Conservation (phyloP, 2,329 filamentous ascomycete genomes). For the Karstenula rhodostoma region DNA sequence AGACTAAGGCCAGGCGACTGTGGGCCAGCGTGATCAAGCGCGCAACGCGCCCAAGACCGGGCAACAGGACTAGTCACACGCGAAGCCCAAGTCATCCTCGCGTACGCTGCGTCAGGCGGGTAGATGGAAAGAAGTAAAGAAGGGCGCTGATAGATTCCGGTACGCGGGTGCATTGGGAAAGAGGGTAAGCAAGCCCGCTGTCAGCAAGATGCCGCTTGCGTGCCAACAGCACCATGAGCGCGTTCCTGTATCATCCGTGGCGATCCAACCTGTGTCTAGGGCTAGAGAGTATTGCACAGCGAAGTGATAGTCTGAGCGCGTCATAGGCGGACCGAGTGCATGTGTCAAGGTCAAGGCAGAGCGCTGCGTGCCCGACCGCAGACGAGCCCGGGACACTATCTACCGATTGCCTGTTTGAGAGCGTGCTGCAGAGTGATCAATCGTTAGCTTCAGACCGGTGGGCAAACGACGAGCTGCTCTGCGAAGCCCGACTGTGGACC, state of each 20-base stretch:
- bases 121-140: not conserved
- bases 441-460: conserved; percentile 13
- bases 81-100: conserved; percentile 7
- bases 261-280: not conserved
- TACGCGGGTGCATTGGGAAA: conserved; percentile 27
- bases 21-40: conserved; percentile 9
- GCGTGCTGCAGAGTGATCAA: conserved; percentile 5
- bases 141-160: conserved; percentile 13
- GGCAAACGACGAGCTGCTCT: conserved; percentile 21
- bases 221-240: conserved; percentile 17
- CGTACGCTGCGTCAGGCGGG: conserved; percentile 16
- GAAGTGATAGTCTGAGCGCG: not conserved
- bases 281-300: not conserved
- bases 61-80: conserved; percentile 8
- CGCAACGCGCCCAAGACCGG: conserved; percentile 9
- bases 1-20: conserved; percentile 2
- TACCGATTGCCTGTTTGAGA: conserved; percentile 25
- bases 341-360: not conserved
- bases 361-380: not conserved
- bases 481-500: conserved; percentile 3
- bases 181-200: conserved; percentile 31
- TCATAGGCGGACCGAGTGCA: not conserved
- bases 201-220: conserved; percentile 27
- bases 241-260: conserved; percentile 21
- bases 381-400: conserved; percentile 5